Base-by-base conservation (phyloP, 352 stramenopile species). In the Globisporangium yorkense region DNA sequence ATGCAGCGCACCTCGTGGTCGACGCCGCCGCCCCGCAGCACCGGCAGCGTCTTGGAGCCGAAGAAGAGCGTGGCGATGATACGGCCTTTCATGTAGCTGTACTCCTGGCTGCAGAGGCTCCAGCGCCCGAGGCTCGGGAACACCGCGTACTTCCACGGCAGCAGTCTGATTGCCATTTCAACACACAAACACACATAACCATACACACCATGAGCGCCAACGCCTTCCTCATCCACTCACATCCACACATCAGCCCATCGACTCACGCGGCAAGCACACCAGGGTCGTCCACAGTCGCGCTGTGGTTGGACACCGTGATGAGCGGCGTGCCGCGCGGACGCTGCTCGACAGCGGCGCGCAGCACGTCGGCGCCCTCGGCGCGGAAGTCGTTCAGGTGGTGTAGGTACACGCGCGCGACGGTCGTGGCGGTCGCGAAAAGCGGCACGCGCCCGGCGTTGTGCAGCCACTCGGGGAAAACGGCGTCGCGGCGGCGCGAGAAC, bases 301-400 rank as follows among this genome's bases (percentile, higher is more conserved):
- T 86, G 73, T 94, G 84, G 62, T 94, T 94, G 33, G 78, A 91
- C 45, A 94, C 82, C 33, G 84, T 94, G 62, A 94, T 89, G 56
- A 94, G 56, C 31, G 81, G 55, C 41, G 75, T 78, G 41, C 70
- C 66, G 5, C 69, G 56, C 37, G 77, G 80, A 8, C 80, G 67
- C 44, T 66, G 53, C 8, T 82, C 65, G 29, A 87, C 47, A n/a
- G 66, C 63, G 41, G 79, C 59, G 9, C 63, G 52, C 31, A 94
- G 51, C n/a, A 68, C 61, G 24, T 87, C 78, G 21, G 59, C 43
- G 39, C 77, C 79, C 18, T 87, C 62, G 2, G 74, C 63, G 0
- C 51, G 70, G 41, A 79, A 84, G 4, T 45, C 57, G 66, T 88
- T 94, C 31, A 88, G 57, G 21, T 65, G 2, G 41, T 70, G 51